These are phyloP conservation scores for Beauveria sp. DNA, from an alignment of 2,329 filamentous ascomycete genomes.

Conservation along the genomic window DNA sequence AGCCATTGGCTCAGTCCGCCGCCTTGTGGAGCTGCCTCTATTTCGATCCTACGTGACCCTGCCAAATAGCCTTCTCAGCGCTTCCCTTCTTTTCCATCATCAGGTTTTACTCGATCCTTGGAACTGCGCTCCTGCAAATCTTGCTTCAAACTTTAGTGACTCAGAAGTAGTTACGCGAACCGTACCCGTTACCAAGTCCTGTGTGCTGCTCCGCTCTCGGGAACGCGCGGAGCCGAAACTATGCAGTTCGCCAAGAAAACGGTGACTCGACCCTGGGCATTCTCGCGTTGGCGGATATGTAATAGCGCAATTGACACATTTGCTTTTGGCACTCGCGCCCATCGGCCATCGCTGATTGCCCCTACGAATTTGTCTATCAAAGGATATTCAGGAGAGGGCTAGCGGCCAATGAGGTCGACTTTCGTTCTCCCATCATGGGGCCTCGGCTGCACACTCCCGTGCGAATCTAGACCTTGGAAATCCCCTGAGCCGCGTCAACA, in stretches of 20 bases:
- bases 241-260: neutral
- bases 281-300: neutral
- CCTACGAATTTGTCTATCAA: neutral
- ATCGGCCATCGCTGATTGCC: neutral
- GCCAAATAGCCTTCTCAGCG: slow-evolving; percentile 2
- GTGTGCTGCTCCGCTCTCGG: neutral
- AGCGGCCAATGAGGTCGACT: neutral
- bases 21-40: neutral
- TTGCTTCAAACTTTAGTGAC: neutral
- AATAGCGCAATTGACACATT: neutral
- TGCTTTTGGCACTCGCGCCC: neutral
- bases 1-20: neutral
- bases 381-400: neutral
- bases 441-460: neutral
- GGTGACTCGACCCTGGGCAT: neutral
- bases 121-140: neutral
- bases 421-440: neutral
- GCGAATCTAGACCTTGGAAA: neutral
- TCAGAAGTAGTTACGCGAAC: neutral
- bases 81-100: neutral
- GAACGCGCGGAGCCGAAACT: neutral
- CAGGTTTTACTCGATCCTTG: neutral
- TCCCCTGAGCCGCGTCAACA: neutral
- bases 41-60: slow-evolving; percentile 1
- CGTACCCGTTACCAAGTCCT: neutral